Percentiles rank a stretch among this genome's conserved stretches.
Evolutionary conservation across 164 flowering plant species (phyloP).

Genomic region (Sextonia rubra): DNA sequence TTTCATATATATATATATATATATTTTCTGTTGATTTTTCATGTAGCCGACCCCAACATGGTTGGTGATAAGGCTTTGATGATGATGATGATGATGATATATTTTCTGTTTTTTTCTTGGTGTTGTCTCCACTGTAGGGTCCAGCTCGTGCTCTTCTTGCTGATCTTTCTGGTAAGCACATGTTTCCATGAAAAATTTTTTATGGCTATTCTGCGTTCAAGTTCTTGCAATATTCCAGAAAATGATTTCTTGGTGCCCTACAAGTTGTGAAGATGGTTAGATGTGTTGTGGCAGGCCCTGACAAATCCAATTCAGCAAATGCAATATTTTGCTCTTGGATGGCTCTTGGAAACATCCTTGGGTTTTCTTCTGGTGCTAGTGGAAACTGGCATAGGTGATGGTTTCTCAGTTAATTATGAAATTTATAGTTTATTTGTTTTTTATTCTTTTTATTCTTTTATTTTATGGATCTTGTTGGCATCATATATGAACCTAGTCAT

Average conservation of each 20-base stretch:
- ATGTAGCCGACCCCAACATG: too few relatives aligned
- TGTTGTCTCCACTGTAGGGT: constrained; percentile 44
- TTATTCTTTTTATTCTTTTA: background rate
- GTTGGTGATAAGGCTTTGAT: too few relatives aligned
- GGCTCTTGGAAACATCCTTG: constrained; percentile 94
- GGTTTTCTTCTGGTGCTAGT: constrained; percentile 92
- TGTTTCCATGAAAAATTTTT: background rate
- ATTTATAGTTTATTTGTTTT: background rate
- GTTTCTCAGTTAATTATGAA: constrained; percentile 3
- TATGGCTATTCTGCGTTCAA: constrained; percentile 8
- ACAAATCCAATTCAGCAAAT: constrained; percentile 83
- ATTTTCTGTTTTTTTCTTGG: constrained; percentile 6
- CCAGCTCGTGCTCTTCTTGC: constrained; percentile 99
- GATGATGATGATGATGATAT: too few relatives aligned
- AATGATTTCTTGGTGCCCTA: background rate
- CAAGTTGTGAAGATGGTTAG: background rate
- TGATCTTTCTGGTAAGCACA: constrained; percentile 81
- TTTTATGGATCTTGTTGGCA: background rate
- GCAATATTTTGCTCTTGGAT: constrained; percentile 97
- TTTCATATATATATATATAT: too few relatives aligned
- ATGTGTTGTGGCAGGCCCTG: constrained; percentile 53
- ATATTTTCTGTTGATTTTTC: constrained; percentile 8
- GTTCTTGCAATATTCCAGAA: background rate
- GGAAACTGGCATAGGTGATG: constrained; percentile 86
- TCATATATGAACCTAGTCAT: too few relatives aligned